These are phyloP conservation scores for Syzygium oleosum DNA, from an alignment of 345 rosid species.

Conservation along the genomic window DNA sequence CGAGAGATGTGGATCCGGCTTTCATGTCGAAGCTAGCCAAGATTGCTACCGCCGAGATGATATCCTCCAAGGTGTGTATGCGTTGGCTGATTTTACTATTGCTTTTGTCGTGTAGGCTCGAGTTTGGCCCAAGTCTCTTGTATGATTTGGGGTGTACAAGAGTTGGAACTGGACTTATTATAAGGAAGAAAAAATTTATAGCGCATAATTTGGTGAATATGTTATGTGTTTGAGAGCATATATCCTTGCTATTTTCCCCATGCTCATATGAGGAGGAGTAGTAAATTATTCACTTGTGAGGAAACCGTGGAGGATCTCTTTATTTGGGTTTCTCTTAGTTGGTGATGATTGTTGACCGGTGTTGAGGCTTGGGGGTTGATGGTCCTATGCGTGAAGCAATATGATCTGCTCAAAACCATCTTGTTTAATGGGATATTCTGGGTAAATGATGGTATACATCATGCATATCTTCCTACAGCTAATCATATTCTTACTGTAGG, in stretches of 20 bases:
- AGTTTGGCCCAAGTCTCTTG: not conserved
- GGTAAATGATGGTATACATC: not conserved
- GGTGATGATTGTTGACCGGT: not conserved
- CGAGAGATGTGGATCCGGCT: slow-evolving; percentile 54
- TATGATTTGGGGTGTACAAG: not conserved
- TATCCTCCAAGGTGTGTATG: slow-evolving; percentile 71
- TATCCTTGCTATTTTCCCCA: not conserved
- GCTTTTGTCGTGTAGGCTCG: not conserved
- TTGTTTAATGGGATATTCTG: not conserved
- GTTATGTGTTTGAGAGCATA: not conserved
- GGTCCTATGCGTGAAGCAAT: not conserved
- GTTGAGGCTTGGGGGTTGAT: not conserved
- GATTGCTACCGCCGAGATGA: slow-evolving; percentile 84
- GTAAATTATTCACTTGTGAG: not conserved
- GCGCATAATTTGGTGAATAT: not conserved
- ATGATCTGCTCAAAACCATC: not conserved
- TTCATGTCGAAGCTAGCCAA: slow-evolving; percentile 86
- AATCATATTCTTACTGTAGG: slow-evolving; percentile 27
- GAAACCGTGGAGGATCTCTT: not conserved
- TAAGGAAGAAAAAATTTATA: not conserved
- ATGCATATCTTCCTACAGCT: not conserved
- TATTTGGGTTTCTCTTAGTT: not conserved
- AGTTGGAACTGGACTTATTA: not conserved
- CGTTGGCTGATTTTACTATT: not conserved
- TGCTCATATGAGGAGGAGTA: not conserved